A percentile compares a stretch with the other conserved stretches of the same genome.
phyloP scores from a whole-genome alignment of 768 basidiomycete species.

The Fomitopsis serialis region DNA sequence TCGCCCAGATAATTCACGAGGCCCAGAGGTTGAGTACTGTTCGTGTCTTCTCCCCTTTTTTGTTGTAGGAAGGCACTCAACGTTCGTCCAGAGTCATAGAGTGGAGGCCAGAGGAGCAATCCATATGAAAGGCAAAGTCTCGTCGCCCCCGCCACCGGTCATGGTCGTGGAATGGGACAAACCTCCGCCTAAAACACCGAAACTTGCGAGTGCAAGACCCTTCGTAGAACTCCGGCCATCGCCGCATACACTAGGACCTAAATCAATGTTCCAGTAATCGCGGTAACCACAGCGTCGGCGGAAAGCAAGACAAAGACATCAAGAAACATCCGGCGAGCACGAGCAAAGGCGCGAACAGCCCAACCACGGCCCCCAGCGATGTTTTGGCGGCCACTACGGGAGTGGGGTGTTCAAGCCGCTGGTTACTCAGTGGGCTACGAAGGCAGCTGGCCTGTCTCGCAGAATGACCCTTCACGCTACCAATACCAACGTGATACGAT shows the following conservation, averaged over 20 bases:
- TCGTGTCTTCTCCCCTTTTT: slow-evolving; percentile 6
- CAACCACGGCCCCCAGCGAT: slow-evolving; percentile 9
- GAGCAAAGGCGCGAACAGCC: neutral
- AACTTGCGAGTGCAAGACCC: neutral
- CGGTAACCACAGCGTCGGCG: too few species aligned
- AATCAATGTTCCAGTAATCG: neutral
- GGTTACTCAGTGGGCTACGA: slow-evolving; percentile 28
- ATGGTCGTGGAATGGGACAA: neutral
- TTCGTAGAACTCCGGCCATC: slow-evolving; percentile 2
- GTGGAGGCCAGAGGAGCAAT: too few species aligned
- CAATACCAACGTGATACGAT: slow-evolving; percentile 19
- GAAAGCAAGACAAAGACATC: neutral
- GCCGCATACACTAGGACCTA: slow-evolving; percentile 13
- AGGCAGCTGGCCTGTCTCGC: slow-evolving; percentile 20
- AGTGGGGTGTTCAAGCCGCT: slow-evolving; percentile 21
- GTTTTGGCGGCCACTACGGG: slow-evolving; percentile 24
- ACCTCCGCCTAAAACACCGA: neutral
- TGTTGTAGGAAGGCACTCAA: neutral
- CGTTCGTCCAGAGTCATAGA: neutral
- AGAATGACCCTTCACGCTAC: slow-evolving; percentile 10
- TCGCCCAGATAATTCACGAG: slow-evolving; percentile 18
- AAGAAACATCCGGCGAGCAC: slow-evolving; percentile 1
- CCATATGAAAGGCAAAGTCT: neutral
- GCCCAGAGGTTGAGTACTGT: slow-evolving; percentile 18
- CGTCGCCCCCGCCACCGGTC: neutral